Percentiles rank a stretch among this genome's conserved stretches.
phyloP scores from a whole-genome alignment of 2,329 filamentous ascomycete genomes.

The Neopestalotiopsis sp. region DNA sequence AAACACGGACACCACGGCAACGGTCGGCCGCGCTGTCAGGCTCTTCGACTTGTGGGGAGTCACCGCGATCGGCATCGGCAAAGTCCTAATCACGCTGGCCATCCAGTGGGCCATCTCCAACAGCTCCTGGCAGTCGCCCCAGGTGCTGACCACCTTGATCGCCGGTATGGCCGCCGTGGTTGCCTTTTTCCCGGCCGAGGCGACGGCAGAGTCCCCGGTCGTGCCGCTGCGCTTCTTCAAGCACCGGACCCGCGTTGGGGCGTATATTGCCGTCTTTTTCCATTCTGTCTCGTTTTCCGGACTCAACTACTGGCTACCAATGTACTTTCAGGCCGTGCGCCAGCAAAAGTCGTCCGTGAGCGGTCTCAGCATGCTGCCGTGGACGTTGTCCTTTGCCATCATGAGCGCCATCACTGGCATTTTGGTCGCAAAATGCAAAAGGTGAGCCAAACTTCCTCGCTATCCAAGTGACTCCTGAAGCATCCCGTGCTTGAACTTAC shows the following conservation, averaged over 20 bases:
- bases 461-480: neutral
- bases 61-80: neutral
- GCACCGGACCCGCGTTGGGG: neutral
- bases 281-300: slow-evolving; percentile 4
- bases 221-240: slow-evolving; percentile 1
- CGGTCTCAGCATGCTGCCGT: slow-evolving; percentile 11
- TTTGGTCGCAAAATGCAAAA: neutral
- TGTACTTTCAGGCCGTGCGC: slow-evolving; percentile 13
- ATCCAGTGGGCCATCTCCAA: slow-evolving; percentile 9
- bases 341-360: slow-evolving; percentile 8
- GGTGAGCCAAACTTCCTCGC: neutral
- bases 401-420: slow-evolving; percentile 11
- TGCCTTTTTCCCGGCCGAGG: neutral
- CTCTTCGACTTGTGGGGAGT: slow-evolving; percentile 10
- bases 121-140: neutral
- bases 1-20: neutral
- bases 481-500: neutral
- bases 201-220: neutral
- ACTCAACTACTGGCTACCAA: slow-evolving; percentile 5
- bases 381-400: slow-evolving; percentile 9
- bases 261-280: slow-evolving; percentile 7
- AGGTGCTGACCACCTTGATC: neutral
- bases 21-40: neutral
- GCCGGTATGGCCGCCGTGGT: neutral
- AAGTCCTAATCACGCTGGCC: slow-evolving; percentile 9